A percentile compares a stretch with the other conserved stretches of the same genome.
Evolutionary conservation across 1,284 basidiomycete species (phyloP).

Genomic region (Sporisorium scitamineum): DNA sequence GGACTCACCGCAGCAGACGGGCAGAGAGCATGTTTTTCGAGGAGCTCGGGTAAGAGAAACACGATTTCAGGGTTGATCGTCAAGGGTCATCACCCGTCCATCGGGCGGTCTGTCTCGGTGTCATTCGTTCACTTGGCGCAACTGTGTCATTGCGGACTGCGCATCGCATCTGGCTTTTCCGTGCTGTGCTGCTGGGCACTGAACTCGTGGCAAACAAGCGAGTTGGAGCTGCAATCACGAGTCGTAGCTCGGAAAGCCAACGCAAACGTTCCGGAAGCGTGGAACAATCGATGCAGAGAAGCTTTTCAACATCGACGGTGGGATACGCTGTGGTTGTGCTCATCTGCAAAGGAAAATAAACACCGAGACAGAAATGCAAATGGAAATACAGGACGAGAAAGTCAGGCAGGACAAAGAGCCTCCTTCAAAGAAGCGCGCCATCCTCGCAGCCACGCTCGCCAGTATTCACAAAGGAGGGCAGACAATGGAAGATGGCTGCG

Average conservation of each 20-base stretch:
- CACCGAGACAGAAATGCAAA: neutral
- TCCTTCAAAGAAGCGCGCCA: too few species aligned
- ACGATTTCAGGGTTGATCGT: conserved; percentile 7
- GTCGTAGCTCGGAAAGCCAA: neutral
- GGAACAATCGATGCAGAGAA: neutral
- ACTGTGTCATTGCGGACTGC: neutral
- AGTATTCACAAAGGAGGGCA: neutral
- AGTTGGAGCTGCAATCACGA: neutral
- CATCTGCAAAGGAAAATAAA: neutral
- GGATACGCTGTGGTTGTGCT: too few species aligned
- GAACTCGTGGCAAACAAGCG: conserved; percentile 1
- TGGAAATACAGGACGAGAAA: neutral
- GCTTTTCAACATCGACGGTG: neutral
- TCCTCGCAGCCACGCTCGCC: neutral
- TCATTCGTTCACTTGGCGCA: too few species aligned
- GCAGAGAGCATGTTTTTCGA: neutral
- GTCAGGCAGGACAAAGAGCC: neutral
- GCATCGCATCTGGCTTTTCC: neutral
- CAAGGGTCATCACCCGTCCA: neutral
- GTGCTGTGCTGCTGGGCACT: too few species aligned
- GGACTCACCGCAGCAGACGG: neutral
- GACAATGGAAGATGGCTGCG: neutral
- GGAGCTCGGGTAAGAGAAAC: neutral
- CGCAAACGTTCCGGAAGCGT: neutral
- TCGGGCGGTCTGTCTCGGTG: neutral